These are phyloP conservation scores for Amanita exitialis DNA, from an alignment of 768 basidiomycete genomes.

Conservation along the genomic window DNA sequence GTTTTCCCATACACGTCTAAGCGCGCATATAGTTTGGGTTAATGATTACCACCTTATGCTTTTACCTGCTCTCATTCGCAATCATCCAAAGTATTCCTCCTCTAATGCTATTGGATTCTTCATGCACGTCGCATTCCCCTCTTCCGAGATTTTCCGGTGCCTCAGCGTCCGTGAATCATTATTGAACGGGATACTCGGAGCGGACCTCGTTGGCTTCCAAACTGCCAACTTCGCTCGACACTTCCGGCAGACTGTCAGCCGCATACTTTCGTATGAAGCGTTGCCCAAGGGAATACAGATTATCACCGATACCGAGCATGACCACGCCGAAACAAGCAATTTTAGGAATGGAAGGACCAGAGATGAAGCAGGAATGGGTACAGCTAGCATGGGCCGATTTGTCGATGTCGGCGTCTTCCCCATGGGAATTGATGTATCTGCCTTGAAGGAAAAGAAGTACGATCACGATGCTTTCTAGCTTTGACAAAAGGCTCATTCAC, in stretches of 20 bases:
- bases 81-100: slow-evolving; percentile 40
- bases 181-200: slow-evolving; percentile 81
- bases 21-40: slow-evolving; percentile 45
- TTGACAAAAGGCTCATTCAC: background rate
- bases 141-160: slow-evolving; percentile 92
- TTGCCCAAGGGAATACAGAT: slow-evolving; percentile 77
- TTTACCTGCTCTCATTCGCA: slow-evolving; percentile 77
- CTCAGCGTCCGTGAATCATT: slow-evolving; percentile 70
- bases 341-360: slow-evolving; percentile 5
- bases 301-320: slow-evolving; percentile 18
- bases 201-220: slow-evolving; percentile 91
- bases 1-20: slow-evolving; percentile 3
- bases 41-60: slow-evolving; percentile 98
- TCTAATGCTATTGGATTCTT: slow-evolving; percentile 83
- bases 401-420: slow-evolving; percentile 86
- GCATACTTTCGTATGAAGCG: slow-evolving; percentile 73
- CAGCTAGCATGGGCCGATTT: slow-evolving; percentile 42
- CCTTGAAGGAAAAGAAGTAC: slow-evolving; percentile 57
- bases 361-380: slow-evolving; percentile 17
- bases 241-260: slow-evolving; percentile 76
- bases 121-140: slow-evolving; percentile 94
- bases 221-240: slow-evolving; percentile 77
- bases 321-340: slow-evolving; percentile 3
- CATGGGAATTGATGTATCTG: slow-evolving; percentile 78
- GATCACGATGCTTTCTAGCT: slow-evolving; percentile 4